phyloP scores from a whole-genome alignment of 1,284 basidiomycete species.

The Sanghuangporus baumii region DNA sequence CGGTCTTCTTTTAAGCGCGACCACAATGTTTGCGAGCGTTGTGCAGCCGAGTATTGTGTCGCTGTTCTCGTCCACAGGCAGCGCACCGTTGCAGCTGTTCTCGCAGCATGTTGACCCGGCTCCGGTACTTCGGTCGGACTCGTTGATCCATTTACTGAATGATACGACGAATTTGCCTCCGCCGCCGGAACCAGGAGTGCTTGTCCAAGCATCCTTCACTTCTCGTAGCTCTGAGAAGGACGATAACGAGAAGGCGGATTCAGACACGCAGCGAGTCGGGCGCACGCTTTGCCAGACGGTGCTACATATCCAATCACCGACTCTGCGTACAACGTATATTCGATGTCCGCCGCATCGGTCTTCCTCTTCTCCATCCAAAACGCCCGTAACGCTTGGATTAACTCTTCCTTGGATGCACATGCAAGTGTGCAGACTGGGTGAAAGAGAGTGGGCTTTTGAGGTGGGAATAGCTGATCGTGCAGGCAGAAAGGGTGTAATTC shows the following conservation, averaged over 20 bases:
- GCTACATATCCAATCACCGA: slow-evolving; percentile 80
- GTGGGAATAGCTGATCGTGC: slow-evolving; percentile 65
- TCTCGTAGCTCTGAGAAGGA: background rate
- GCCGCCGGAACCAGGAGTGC: slow-evolving; percentile 38
- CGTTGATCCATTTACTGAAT: slow-evolving; percentile 58
- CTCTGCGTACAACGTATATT: slow-evolving; percentile 63
- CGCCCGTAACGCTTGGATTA: slow-evolving; percentile 46
- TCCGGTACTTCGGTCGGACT: slow-evolving; percentile 46
- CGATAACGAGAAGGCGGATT: slow-evolving; percentile 12
- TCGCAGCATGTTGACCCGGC: slow-evolving; percentile 41
- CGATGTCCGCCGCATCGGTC: slow-evolving; percentile 42
- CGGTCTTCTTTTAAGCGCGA: background rate
- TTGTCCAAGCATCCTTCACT: slow-evolving; percentile 36
- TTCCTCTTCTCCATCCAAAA: slow-evolving; percentile 10
- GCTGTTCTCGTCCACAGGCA: slow-evolving; percentile 73
- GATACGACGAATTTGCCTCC: slow-evolving; percentile 52
- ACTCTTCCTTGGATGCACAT: slow-evolving; percentile 71
- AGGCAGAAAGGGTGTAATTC: slow-evolving; percentile 54
- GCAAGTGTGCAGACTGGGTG: slow-evolving; percentile 62
- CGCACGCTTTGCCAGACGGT: slow-evolving; percentile 60
- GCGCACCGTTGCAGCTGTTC: slow-evolving; percentile 60
- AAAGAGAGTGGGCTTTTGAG: slow-evolving; percentile 68
- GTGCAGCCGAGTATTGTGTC: slow-evolving; percentile 66
- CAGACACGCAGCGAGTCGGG: slow-evolving; percentile 25
- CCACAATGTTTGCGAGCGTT: slow-evolving; percentile 45